Percentiles rank a stretch among this genome's conserved stretches.
Conservation (phyloP, 768 basidiomycete genomes). For the Paxillus involutus region DNA sequence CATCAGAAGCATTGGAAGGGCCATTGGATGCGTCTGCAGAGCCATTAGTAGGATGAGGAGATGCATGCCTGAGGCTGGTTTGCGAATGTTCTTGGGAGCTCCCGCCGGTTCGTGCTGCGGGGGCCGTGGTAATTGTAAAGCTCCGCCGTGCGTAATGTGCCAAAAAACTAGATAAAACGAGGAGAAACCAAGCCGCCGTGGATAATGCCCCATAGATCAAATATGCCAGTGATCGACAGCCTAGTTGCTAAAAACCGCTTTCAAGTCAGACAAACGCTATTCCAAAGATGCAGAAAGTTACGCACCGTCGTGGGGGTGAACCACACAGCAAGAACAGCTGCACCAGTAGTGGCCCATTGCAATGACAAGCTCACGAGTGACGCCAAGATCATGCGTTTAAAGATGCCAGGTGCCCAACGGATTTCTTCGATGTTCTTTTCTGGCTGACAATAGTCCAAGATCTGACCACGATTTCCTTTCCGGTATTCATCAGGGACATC, state of each 20-base stretch:
- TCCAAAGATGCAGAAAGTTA: not conserved
- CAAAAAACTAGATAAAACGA: conserved; percentile 28
- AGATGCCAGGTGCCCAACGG: conserved; percentile 20
- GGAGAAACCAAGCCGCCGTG: conserved; percentile 29
- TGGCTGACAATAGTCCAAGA: conserved; percentile 20
- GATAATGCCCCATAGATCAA: conserved; percentile 29
- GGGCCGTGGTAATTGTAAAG: not conserved
- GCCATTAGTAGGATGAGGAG: not conserved
- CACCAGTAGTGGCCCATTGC: conserved; percentile 33
- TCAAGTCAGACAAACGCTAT: not conserved
- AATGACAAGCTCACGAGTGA: conserved; percentile 27
- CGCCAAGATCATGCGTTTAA: conserved; percentile 1
- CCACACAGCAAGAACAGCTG: conserved; percentile 28
- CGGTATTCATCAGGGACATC: conserved; percentile 5
- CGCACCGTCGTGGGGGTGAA: conserved; percentile 31
- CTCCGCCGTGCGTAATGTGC: conserved; percentile 18
- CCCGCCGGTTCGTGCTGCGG: not conserved
- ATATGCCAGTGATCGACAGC: conserved; percentile 35
- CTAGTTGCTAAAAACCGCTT: conserved; percentile 21
- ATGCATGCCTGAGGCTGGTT: not conserved
- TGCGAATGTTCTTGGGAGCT: not conserved
- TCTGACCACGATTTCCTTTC: conserved; percentile 16
- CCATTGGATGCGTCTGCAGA: not conserved
- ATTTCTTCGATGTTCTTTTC: not conserved
- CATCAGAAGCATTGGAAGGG: not conserved